A percentile compares a stretch with the other conserved stretches of the same genome.
Conservation (phyloP, 2,329 filamentous ascomycete genomes). For the Aschersonia sp. region DNA sequence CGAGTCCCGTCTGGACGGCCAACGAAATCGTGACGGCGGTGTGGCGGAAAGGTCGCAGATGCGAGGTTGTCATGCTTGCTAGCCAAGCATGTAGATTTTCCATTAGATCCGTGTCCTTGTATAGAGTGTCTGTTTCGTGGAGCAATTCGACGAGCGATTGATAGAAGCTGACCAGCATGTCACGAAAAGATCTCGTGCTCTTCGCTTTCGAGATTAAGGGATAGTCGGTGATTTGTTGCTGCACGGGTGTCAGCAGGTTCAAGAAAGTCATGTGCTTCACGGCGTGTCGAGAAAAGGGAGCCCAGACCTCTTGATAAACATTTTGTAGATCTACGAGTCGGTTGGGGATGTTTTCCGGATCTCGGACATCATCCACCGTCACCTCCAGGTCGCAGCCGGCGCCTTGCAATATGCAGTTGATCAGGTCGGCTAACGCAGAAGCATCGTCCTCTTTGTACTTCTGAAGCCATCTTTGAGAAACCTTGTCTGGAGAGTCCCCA, state of each 20-base stretch:
- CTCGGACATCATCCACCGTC: slow-evolving; percentile 69
- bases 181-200: slow-evolving; percentile 62
- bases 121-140: slow-evolving; percentile 69
- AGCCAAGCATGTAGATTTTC: slow-evolving; percentile 88
- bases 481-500: slow-evolving; percentile 38
- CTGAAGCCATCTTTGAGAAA: slow-evolving; percentile 45
- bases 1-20: slow-evolving; percentile 64
- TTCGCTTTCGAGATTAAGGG: slow-evolving; percentile 76
- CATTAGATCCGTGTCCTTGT: slow-evolving; percentile 61
- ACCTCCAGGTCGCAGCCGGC: slow-evolving; percentile 72
- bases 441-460: slow-evolving; percentile 40
- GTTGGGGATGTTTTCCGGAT: slow-evolving; percentile 73
- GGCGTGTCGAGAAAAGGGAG: neutral
- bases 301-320: slow-evolving; percentile 61
- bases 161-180: slow-evolving; percentile 67
- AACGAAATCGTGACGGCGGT: slow-evolving; percentile 79
- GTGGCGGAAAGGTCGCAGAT: slow-evolving; percentile 80
- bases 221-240: slow-evolving; percentile 76
- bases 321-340: slow-evolving; percentile 75
- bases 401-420: slow-evolving; percentile 54
- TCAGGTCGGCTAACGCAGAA: slow-evolving; percentile 42
- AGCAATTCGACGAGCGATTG: slow-evolving; percentile 60
- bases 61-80: slow-evolving; percentile 76
- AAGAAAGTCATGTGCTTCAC: neutral
- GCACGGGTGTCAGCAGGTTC: slow-evolving; percentile 12